Conservation (phyloP, 2,329 filamentous ascomycete species). For the Calonectria montana region DNA sequence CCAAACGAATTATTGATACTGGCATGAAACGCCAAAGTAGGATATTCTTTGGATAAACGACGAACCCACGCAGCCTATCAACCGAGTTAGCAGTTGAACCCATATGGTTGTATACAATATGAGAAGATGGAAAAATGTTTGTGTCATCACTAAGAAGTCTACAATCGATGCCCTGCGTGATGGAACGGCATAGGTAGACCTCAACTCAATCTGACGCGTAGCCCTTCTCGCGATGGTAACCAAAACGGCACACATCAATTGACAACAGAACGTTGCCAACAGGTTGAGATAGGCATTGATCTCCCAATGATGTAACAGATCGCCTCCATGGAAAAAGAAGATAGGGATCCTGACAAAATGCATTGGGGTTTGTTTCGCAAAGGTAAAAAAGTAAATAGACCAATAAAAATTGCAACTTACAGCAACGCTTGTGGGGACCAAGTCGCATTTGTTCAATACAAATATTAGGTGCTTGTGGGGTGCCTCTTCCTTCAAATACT, state of each 20-base stretch:
- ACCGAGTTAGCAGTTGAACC: conserved; percentile 36
- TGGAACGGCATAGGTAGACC: conserved; percentile 73
- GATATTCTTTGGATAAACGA: conserved; percentile 87
- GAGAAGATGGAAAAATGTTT: conserved; percentile 64
- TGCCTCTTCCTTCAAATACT: conserved; percentile 92
- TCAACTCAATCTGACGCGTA: conserved; percentile 98
- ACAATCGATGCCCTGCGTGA: conserved; percentile 67
- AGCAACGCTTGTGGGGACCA: conserved; percentile 91
- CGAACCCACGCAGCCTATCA: conserved; percentile 91
- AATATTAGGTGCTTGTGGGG: conserved; percentile 89
- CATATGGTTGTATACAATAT: conserved; percentile 24
- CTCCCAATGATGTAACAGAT: conserved; percentile 99
- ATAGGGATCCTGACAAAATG: conserved; percentile 86
- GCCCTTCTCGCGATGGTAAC: conserved; percentile 79
- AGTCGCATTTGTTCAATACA: conserved; percentile 68
- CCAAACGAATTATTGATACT: conserved; percentile 97
- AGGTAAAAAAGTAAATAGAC: conserved; percentile 15
- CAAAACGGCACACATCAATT: conserved; percentile 91
- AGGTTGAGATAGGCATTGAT: conserved; percentile 71
- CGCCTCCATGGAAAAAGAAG: conserved; percentile 78
- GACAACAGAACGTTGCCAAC: conserved; percentile 51
- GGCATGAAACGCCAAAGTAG: conserved; percentile 94
- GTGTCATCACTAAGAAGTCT: conserved; percentile 99
- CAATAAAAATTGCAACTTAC: conserved; percentile 74
- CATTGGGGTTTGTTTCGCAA: conserved; percentile 65